phyloP scores from a whole-genome alignment of 1,139 yeast genomes.

The Scheffersomyces quercinus region DNA sequence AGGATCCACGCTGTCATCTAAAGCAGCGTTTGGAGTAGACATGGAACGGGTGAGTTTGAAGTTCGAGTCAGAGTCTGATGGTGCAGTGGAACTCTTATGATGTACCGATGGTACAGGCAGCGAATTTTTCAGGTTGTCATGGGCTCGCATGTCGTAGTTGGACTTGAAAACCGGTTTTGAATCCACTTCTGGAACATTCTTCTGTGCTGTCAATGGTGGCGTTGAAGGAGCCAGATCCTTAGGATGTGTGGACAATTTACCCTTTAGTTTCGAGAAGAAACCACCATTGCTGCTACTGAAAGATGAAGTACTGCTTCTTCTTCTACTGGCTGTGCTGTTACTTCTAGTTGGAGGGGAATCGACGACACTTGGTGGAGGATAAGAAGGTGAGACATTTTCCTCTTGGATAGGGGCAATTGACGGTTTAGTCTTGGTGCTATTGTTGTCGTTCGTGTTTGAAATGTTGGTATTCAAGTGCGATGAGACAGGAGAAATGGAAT shows the following conservation, averaged over 20 bases:
- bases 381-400: constrained; percentile 19
- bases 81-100: not conserved
- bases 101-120: not conserved
- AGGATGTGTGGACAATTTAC: constrained; percentile 25
- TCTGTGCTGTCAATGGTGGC: constrained; percentile 4
- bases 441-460: constrained; percentile 37
- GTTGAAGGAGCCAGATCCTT: constrained; percentile 11
- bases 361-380: not conserved
- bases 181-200: not conserved
- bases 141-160: constrained; percentile 9
- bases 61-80: not conserved
- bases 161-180: constrained; percentile 10
- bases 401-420: constrained; percentile 37
- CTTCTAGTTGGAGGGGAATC: not conserved
- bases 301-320: not conserved
- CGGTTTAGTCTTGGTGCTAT: constrained; percentile 34
- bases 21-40: constrained; percentile 16
- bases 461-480: constrained; percentile 31
- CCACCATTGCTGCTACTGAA: constrained; percentile 24
- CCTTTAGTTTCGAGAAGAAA: constrained; percentile 40
- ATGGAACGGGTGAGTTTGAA: constrained; percentile 14
- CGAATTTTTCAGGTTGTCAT: not conserved
- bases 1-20: constrained; percentile 39
- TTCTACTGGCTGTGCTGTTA: not conserved
- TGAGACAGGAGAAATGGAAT: constrained; percentile 15